Base-by-base conservation (phyloP, 2,329 filamentous ascomycete species). In the Blastomyces parvus region DNA sequence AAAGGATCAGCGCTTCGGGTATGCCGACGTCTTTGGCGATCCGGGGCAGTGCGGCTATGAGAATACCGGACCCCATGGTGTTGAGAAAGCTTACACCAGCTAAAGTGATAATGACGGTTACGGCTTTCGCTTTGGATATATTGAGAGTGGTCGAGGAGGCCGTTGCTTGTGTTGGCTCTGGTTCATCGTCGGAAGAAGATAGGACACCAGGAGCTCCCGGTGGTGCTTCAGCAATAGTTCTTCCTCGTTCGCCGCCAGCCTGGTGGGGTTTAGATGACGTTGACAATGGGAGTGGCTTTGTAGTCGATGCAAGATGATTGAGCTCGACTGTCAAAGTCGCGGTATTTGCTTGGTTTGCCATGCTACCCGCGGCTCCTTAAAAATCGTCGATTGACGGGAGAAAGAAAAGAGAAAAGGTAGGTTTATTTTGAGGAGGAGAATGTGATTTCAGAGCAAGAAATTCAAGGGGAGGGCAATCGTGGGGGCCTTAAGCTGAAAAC, bases 51-150 rank as follows among this genome's bases (percentile, higher is more conserved):
- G 70, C 67, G 33, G 69, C 67, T 19, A 70, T 72, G 27, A 73
- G 60, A 3, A 73, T 68, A 0, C 71, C 71, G 19, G 67, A 67
- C 53, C 70, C 70, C 69, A 71, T 72, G n/a, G 68, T 71, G 9
- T 71, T 71, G 3, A 73, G 65, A 61, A 72, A 73, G 6, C 69
- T 73, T 52, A 72, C 68, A 0, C 70, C 70, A 1, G 69, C 68
- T 1, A 72, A 66, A n/a, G 69, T 69, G 40, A 70, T 65, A 25
- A 71, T 69, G 30, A 71, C 63, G 8, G 67, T 68, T 14, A 62
- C 61, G 9, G 59, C 64, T 59, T 63, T 62, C 9, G 60, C 38
- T 44, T 59, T 64, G 22, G 67, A 66, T 38, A 66, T 38, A 44
- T 52, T 61, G 33, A 61, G 63, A 13, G 6, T 22, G 6, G 50